These are phyloP conservation scores for Cladophialophora chaetospira DNA, from an alignment of 2,329 filamentous ascomycete genomes.

Conservation along the genomic window DNA sequence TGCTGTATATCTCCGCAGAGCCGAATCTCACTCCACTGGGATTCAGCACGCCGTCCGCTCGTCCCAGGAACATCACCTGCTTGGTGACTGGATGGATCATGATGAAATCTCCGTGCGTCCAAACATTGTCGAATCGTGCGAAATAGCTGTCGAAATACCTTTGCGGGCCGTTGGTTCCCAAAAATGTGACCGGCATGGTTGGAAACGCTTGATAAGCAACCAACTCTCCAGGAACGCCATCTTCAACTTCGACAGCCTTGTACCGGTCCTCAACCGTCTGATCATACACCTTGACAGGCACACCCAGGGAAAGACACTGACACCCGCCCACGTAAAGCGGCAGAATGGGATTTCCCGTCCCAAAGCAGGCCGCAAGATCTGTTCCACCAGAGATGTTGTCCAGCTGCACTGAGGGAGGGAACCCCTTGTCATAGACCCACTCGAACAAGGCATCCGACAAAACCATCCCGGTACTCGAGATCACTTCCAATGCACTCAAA, in stretches of 20 bases:
- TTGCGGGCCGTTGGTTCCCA: slow-evolving; percentile 54
- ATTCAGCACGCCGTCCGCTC: slow-evolving; percentile 61
- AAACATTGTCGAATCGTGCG: slow-evolving; percentile 54
- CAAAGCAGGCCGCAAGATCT: slow-evolving; percentile 37
- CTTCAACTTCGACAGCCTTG: slow-evolving; percentile 53
- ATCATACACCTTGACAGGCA: slow-evolving; percentile 54
- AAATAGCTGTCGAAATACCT: slow-evolving; percentile 53
- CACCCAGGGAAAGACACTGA: slow-evolving; percentile 56
- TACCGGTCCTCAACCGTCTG: slow-evolving; percentile 40
- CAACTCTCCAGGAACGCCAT: slow-evolving; percentile 72
- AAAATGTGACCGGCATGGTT: slow-evolving; percentile 71
- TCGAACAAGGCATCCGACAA: slow-evolving; percentile 74
- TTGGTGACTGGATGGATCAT: slow-evolving; percentile 68
- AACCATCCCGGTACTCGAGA: slow-evolving; percentile 80
- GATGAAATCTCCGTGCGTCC: slow-evolving; percentile 84
- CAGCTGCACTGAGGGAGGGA: slow-evolving; percentile 67
- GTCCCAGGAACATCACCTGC: slow-evolving; percentile 66
- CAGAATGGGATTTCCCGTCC: slow-evolving; percentile 64
- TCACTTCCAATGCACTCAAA: slow-evolving; percentile 61
- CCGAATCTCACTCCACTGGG: slow-evolving; percentile 90
- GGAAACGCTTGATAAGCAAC: slow-evolving; percentile 72
- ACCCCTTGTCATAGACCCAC: slow-evolving; percentile 75
- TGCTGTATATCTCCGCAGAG: slow-evolving; percentile 92
- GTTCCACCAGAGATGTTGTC: slow-evolving; percentile 42
- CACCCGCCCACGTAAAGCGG: slow-evolving; percentile 65